Evolutionary conservation across 495 filamentous ascomycete genomes (phyloP), one percentile per base, ranked within the genome.

Genomic region (Talaromyces wortmannii): DNA sequence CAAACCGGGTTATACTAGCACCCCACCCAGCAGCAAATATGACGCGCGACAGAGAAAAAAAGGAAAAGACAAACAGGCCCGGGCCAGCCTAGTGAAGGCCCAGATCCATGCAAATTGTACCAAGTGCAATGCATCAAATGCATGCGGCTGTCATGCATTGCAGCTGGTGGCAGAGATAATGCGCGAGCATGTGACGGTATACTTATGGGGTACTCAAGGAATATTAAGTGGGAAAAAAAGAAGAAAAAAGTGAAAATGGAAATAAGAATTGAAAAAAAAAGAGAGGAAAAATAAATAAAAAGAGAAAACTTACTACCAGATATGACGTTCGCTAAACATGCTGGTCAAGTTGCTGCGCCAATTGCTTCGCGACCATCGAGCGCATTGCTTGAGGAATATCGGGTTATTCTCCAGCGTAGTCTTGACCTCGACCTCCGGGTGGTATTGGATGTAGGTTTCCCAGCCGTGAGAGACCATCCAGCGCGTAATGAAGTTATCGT

Each of bases 401-500:
- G 72, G 69, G 66, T 87, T 86, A 63, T 85, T 83, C 66, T 92
- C 87, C 51, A 90, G 70, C 3, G 85, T 90, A 7, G 89, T 92
- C 66, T 86, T 76, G 48, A 92, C 80, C 66, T 89, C 83, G 29
- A 85, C 85, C 58, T 89, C 81, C 31, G 76, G 76, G 60, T 88
- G 81, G 65, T 88, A 87, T 69, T 92, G 88, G 61, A 90, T 87
- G 68, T 77, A 84, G 13, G 87, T 90, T 63, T 86, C 83, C 85
- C 88, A 90, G 46, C 80, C 77, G 64, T 90, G 82, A 23, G 81
- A 83, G 48, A 89, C 84, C 65, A 91, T 78, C 84, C 87, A 92
- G 23, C 88, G 80, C 6, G 89, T 91, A 47, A 91, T 84, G 64
- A 86, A 91, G 66, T 91, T 92, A 72, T 92, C 89, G 62, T 92